Evolutionary conservation across 805 yeast genomes (phyloP).

Genomic region (Starmerella bombi): DNA sequence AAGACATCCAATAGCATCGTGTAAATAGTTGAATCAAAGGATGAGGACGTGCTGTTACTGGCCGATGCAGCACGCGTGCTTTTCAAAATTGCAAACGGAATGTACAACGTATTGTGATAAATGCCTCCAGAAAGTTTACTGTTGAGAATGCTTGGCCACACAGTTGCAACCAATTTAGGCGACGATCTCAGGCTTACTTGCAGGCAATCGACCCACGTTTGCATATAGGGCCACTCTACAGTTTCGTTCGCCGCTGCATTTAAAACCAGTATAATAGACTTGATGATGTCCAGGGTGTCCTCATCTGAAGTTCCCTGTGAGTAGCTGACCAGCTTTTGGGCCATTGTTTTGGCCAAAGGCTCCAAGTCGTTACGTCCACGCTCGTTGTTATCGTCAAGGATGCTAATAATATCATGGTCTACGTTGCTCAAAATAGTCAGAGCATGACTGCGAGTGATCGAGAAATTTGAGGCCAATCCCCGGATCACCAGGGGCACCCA

Average conservation of each 20-base stretch:
- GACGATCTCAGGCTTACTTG: neutral
- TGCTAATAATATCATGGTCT: neutral
- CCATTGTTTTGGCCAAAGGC: neutral
- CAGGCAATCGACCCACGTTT: neutral
- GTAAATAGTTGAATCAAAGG: neutral
- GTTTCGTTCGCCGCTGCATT: neutral
- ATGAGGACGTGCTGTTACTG: neutral
- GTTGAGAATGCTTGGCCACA: neutral
- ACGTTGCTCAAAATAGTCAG: neutral
- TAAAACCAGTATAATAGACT: neutral
- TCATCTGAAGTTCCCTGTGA: neutral
- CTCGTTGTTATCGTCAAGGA: neutral
- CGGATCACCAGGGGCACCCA: constrained; percentile 13
- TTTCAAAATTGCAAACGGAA: neutral
- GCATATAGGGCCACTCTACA: neutral
- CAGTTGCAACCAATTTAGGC: neutral
- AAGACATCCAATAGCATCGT: neutral
- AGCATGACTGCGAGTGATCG: constrained; percentile 1
- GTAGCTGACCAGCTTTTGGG: neutral
- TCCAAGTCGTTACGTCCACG: neutral
- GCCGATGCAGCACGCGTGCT: neutral
- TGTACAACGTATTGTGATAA: neutral
- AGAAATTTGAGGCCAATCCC: constrained; percentile 6
- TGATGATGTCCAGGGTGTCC: neutral
- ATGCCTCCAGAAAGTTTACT: neutral